Evolutionary conservation across 2,329 filamentous ascomycete genomes (phyloP), one percentile per base, ranked within the genome.

Genomic region (Apiospora koreana): DNA sequence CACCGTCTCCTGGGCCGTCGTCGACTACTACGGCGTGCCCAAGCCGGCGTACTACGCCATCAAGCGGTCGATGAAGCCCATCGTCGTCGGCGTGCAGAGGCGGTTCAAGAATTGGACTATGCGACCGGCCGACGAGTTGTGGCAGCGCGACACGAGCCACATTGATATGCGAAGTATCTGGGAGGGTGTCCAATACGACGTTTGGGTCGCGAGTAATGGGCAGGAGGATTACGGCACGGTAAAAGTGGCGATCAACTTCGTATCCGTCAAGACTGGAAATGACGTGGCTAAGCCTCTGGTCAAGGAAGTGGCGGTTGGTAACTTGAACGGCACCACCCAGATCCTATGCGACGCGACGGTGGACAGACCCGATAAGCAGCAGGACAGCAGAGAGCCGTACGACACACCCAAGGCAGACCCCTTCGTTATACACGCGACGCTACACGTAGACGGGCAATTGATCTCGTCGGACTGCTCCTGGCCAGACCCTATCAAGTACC

Each of bases 1-100:
- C 1, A 88, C 87, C 25, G 89, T 88, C 65, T 89, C 86, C 38
- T 92, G 90, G 90, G 83, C 89, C 0, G 85, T 92, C 48, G 88
- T 90, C 16, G 90, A 92, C 78, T 90, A 89, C 78, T 90, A 87
- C 74, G 84, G 88, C 48, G 86, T 90, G 65, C 90, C 88, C 73
- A 93, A 93, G 79, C 88, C 89, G 3, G 90, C 90, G 2, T 91
- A 89, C 77, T 91, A 89, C 74, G 86, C 75, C 10, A 78, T 79
- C 31, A 72, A 73, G 41, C 74, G 90, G 42, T 90, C 89, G 21
- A 80, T 93, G 78, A 86, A 85, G 35, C 87, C 86, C 0, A 77
- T 93, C 6, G 87, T 86, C 1, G 85, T 93, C 0, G 89, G 88
- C 0, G 86, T 92, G 75, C 80, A 83, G 12, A 79, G 81, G 35